Conservation (phyloP, 2,329 filamentous ascomycete genomes). For the Hirsutella rhossiliensis region DNA sequence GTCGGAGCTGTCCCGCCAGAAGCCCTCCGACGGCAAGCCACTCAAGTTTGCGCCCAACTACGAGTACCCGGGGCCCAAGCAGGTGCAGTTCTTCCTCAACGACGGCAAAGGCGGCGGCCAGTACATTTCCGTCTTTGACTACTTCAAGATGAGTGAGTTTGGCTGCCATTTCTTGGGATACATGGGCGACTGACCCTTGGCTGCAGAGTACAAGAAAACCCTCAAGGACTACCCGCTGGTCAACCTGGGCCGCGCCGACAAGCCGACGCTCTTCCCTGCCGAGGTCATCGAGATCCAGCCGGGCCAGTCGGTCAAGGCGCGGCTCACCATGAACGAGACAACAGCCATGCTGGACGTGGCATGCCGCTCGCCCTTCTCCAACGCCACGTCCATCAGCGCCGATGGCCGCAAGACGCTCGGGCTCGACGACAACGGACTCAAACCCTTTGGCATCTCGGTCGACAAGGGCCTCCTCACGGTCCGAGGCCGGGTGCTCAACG, state of each 20-base stretch:
- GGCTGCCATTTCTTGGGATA: no score
- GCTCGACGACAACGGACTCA: conserved; percentile 36
- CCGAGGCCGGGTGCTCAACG: conserved; percentile 51
- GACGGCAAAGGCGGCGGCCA: conserved; percentile 11
- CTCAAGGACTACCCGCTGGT: conserved; percentile 42
- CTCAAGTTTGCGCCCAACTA: conserved; percentile 11
- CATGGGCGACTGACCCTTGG: background rate
- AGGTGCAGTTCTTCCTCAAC: conserved; percentile 19
- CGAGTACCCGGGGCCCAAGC: conserved; percentile 19
- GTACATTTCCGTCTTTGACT: conserved; percentile 28
- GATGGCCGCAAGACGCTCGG: conserved; percentile 46
- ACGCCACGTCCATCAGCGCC: conserved; percentile 52
- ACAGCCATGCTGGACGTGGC: conserved; percentile 61
- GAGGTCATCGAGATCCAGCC: conserved; percentile 52
- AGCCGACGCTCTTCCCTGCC: conserved; percentile 52
- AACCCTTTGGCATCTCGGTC: conserved; percentile 51
- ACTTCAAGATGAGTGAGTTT: conserved; percentile 30
- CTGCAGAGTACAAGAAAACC: conserved; percentile 20
- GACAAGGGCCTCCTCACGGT: conserved; percentile 56
- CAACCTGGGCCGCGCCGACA: conserved; percentile 47
- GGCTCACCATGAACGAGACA: conserved; percentile 49
- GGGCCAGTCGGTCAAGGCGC: conserved; percentile 51
- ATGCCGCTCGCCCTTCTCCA: conserved; percentile 52
- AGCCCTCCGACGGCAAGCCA: conserved; percentile 7
- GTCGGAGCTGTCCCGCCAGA: conserved; percentile 8